phyloP scores from a whole-genome alignment of 306 rosid species.

The Albizia julibrissin region DNA sequence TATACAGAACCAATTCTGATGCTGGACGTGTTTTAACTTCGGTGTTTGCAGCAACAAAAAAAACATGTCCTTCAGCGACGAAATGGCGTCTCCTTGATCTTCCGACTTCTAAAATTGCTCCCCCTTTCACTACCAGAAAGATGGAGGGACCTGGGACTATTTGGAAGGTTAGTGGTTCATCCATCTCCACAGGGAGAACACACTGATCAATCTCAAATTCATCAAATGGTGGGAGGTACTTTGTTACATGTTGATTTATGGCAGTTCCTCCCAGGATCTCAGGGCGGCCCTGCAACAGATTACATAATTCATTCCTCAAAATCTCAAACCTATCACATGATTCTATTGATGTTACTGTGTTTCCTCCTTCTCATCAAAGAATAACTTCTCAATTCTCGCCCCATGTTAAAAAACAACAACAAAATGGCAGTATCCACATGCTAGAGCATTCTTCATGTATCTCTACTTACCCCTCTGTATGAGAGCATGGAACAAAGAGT shows the following conservation, averaged over 20 bases:
- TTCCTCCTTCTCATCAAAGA: neutral
- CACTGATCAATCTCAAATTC: constrained; percentile 78
- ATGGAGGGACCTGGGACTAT: constrained; percentile 65
- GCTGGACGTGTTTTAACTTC: constrained; percentile 47
- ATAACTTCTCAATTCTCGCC: no score
- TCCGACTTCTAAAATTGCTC: constrained; percentile 45
- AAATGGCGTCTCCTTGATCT: constrained; percentile 28
- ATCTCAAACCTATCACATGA: neutral
- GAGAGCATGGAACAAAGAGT: constrained; percentile 84
- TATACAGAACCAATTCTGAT: constrained; percentile 52
- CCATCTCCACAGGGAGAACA: constrained; percentile 47
- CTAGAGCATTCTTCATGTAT: no score
- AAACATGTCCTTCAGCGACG: constrained; percentile 58
- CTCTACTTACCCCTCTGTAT: constrained; percentile 56
- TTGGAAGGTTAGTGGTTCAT: constrained; percentile 44
- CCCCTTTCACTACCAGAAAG: constrained; percentile 52
- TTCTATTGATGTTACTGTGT: neutral
- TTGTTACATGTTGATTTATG: constrained; percentile 46
- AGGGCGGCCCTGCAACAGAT: constrained; percentile 56
- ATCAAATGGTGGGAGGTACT: constrained; percentile 68
- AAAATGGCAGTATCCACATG: no score
- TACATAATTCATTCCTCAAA: neutral
- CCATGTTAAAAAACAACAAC: no score
- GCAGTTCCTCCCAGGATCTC: constrained; percentile 60
- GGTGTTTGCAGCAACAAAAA: constrained; percentile 61